Evolutionary conservation across 2,329 filamentous ascomycete species (phyloP).

Genomic region (Sarocladium strictum): DNA sequence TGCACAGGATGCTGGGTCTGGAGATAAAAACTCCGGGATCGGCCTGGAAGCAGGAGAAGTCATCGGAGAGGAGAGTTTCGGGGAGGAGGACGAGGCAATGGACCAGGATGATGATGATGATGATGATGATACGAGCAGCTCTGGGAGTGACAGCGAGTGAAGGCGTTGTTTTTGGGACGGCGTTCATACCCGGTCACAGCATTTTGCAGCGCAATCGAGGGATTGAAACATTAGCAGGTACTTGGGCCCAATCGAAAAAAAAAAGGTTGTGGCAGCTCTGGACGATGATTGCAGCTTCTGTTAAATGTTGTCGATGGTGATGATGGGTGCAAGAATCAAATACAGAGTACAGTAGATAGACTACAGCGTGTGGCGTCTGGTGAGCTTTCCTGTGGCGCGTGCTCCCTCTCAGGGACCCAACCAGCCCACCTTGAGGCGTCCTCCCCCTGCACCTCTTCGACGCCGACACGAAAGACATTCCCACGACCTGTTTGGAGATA

Average conservation of each 20-base stretch:
- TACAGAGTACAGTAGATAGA: too few relatives aligned
- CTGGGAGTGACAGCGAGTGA: slow-evolving; percentile 30
- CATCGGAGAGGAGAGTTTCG: slow-evolving; percentile 32
- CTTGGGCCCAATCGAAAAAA: too few relatives aligned
- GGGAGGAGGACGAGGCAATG: slow-evolving; percentile 25
- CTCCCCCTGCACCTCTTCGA: background rate
- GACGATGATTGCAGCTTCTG: background rate
- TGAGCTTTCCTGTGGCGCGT: background rate
- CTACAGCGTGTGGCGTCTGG: background rate
- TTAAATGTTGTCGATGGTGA: too few relatives aligned
- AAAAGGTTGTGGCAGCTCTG: background rate
- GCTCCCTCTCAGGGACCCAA: background rate
- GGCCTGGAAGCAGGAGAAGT: slow-evolving; percentile 27
- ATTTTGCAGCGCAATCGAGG: too few relatives aligned
- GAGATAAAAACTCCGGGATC: slow-evolving; percentile 6
- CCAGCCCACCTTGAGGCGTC: background rate
- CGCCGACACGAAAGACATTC: background rate
- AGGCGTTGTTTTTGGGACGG: background rate
- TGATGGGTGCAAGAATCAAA: too few relatives aligned
- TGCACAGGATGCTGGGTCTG: slow-evolving; percentile 11
- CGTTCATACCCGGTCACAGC: slow-evolving; percentile 6
- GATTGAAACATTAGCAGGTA: too few relatives aligned
- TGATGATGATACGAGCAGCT: slow-evolving; percentile 36
- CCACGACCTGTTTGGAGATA: background rate
- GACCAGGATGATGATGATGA: slow-evolving; percentile 24